Conservation (phyloP, 371 early-diverging fungal species). For the Circinella minor region DNA sequence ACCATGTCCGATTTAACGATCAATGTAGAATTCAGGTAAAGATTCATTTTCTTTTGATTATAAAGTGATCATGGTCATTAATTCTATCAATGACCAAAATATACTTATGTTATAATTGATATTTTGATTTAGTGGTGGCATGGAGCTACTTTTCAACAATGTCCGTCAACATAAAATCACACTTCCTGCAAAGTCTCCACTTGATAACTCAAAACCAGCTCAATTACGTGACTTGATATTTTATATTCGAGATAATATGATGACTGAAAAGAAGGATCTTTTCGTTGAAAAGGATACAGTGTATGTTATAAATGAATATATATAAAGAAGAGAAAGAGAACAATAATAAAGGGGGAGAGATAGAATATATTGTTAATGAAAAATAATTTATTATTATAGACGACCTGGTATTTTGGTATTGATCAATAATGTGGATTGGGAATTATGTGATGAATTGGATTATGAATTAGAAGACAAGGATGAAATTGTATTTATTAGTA, state of each 20-base stretch:
- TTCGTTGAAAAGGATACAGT: constrained; percentile 88
- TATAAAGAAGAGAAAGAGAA: too few relatives aligned
- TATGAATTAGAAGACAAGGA: constrained; percentile 81
- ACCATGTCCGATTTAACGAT: constrained; percentile 19
- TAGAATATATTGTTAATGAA: too few relatives aligned
- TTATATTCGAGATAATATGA: constrained; percentile 69
- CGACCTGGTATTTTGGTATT: constrained; percentile 96
- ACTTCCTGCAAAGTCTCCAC: constrained; percentile 52
- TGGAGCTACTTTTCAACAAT: constrained; percentile 92
- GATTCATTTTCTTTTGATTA: too few relatives aligned
- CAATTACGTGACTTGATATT: constrained; percentile 78
- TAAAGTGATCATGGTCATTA: background rate
- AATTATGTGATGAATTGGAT: constrained; percentile 89
- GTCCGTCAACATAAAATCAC: constrained; percentile 58
- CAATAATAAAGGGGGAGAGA: too few relatives aligned
- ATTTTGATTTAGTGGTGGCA: constrained; percentile 74
- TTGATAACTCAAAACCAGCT: constrained; percentile 38
- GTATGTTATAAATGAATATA: constrained; percentile 44
- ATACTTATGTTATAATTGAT: background rate
- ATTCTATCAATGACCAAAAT: background rate
- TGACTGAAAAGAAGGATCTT: constrained; percentile 84
- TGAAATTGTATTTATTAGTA: constrained; percentile 92
- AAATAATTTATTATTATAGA: constrained; percentile 36
- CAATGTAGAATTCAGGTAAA: constrained; percentile 24
- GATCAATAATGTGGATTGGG: constrained; percentile 97